Conservation (phyloP, 83 land plant genomes). For the Diphasiastrum complanatum region DNA sequence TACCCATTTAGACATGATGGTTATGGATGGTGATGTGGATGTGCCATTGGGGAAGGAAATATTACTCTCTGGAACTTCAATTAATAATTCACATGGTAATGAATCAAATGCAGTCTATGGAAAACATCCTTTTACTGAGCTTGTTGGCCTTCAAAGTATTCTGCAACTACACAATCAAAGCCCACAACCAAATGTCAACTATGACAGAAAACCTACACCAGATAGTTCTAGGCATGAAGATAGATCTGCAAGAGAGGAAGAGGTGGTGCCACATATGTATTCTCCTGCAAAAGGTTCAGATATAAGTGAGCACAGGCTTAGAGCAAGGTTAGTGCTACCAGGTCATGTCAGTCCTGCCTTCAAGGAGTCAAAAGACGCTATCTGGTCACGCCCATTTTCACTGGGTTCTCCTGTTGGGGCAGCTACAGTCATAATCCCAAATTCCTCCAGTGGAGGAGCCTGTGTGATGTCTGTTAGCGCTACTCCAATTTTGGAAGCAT, state of each 20-base stretch:
- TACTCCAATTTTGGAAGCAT: conserved; percentile 46
- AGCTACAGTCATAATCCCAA: conserved; percentile 56
- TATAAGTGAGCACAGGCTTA: conserved; percentile 47
- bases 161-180: too few species aligned
- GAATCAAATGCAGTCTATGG: too few species aligned
- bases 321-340: conserved; percentile 29
- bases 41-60: conserved; percentile 17
- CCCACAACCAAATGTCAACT: too few species aligned
- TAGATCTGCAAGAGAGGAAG: background rate
- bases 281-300: conserved; percentile 42
- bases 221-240: background rate
- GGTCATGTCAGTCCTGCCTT: background rate
- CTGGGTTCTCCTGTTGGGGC: conserved; percentile 73
- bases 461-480: conserved; percentile 62
- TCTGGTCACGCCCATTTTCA: conserved; percentile 76
- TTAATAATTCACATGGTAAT: too few species aligned
- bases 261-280: conserved; percentile 43
- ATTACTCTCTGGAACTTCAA: background rate
- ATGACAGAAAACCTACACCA: too few species aligned
- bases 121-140: too few species aligned
- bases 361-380: conserved; percentile 14
- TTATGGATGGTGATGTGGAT: conserved; percentile 40
- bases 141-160: too few species aligned
- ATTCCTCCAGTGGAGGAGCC: conserved; percentile 42
- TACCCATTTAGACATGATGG: conserved; percentile 45